Conservation (phyloP, 2,329 filamentous ascomycete genomes). For the Alternaria angustiovoidea region DNA sequence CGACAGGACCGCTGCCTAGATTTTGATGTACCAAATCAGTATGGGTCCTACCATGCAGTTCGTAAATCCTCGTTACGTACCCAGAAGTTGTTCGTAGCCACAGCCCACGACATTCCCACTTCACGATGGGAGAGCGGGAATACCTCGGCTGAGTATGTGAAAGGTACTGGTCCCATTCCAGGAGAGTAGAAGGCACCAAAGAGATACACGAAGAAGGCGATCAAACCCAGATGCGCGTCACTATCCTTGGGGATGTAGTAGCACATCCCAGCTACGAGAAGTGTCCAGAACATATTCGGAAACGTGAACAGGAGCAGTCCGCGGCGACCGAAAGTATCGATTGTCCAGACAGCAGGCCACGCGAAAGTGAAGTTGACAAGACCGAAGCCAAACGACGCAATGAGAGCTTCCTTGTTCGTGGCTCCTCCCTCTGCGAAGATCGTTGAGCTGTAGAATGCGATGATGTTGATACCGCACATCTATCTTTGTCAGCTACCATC, state of each 20-base stretch:
- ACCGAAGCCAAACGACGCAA: slow-evolving; percentile 67
- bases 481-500: background rate
- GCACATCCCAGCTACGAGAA: slow-evolving; percentile 60
- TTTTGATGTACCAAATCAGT: background rate
- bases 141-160: slow-evolving; percentile 62
- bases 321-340: slow-evolving; percentile 60
- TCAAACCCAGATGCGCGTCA: slow-evolving; percentile 56
- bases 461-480: slow-evolving; percentile 63
- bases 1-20: slow-evolving; percentile 59
- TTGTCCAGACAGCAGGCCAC: slow-evolving; percentile 66
- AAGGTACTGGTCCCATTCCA: slow-evolving; percentile 60
- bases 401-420: slow-evolving; percentile 53
- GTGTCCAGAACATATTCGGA: slow-evolving; percentile 59
- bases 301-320: slow-evolving; percentile 60
- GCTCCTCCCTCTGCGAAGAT: slow-evolving; percentile 60
- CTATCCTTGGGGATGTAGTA: slow-evolving; percentile 58
- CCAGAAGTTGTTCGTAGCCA: slow-evolving; percentile 70
- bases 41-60: background rate
- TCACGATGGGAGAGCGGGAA: slow-evolving; percentile 76
- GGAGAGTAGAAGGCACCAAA: slow-evolving; percentile 56
- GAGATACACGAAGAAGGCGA: slow-evolving; percentile 66
- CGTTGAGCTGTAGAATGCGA: slow-evolving; percentile 61
- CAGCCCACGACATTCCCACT: slow-evolving; percentile 74
- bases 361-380: slow-evolving; percentile 67
- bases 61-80: slow-evolving; percentile 28